Evolutionary conservation across 768 basidiomycete species (phyloP).

Genomic region (Chiua virens): DNA sequence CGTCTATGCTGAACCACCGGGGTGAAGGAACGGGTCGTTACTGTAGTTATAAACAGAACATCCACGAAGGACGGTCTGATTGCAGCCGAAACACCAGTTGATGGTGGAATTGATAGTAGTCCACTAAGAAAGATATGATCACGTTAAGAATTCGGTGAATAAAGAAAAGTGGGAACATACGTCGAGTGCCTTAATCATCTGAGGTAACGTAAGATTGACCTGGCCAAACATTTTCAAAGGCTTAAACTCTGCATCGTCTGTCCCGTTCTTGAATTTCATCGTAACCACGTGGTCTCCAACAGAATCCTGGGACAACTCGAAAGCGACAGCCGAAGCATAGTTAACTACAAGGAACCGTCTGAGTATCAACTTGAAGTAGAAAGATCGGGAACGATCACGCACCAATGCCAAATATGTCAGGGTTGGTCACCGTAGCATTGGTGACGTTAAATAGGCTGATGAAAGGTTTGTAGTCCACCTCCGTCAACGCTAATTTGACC

Average conservation of each 20-base stretch:
- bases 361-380: not conserved
- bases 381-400: slow-evolving; percentile 20
- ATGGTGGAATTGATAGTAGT: slow-evolving; percentile 31
- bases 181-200: slow-evolving; percentile 16
- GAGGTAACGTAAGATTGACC: slow-evolving; percentile 20
- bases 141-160: not conserved
- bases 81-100: slow-evolving; percentile 36
- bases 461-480: slow-evolving; percentile 87
- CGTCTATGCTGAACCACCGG: too few species aligned
- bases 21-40: slow-evolving; percentile 25
- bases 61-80: slow-evolving; percentile 32
- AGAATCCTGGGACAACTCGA: slow-evolving; percentile 64
- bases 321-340: slow-evolving; percentile 68
- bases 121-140: slow-evolving; percentile 17
- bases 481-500: slow-evolving; percentile 71
- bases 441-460: slow-evolving; percentile 82
- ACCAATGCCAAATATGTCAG: slow-evolving; percentile 67
- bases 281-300: slow-evolving; percentile 71
- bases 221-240: slow-evolving; percentile 67
- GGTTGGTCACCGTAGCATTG: slow-evolving; percentile 56
- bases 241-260: slow-evolving; percentile 49
- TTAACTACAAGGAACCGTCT: slow-evolving; percentile 49
- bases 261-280: slow-evolving; percentile 83
- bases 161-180: slow-evolving; percentile 5
- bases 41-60: slow-evolving; percentile 32